Conservation (phyloP, 75 land plant genomes). For the Selaginella tamariscina region DNA sequence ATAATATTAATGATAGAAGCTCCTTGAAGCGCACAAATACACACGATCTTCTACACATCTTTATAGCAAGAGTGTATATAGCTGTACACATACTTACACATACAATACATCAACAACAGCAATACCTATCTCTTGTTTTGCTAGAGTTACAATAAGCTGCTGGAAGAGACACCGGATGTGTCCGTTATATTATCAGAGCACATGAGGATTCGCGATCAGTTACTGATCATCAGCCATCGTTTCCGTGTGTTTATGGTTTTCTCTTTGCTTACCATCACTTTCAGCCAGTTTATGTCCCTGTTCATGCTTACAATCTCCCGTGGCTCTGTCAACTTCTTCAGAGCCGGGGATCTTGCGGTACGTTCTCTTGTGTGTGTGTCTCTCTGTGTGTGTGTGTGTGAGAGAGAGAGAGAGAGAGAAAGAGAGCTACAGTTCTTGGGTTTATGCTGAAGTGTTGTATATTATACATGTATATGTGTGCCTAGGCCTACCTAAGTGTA, state of each 20-base stretch:
- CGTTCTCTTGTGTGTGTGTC: slow-evolving; percentile 5
- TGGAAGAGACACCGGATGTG: slow-evolving; percentile 43
- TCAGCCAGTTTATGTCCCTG: slow-evolving; percentile 48
- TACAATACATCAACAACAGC: too few species aligned
- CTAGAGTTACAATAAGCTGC: slow-evolving; percentile 52
- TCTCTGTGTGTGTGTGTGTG: background rate
- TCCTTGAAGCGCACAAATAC: too few species aligned
- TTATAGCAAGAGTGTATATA: too few species aligned
- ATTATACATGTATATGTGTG: background rate
- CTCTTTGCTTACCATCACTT: slow-evolving; percentile 45
- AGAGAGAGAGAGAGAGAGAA: too few species aligned
- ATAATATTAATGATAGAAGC: too few species aligned
- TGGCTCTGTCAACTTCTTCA: slow-evolving; percentile 35
- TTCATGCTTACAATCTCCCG: slow-evolving; percentile 31
- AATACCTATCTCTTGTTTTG: too few species aligned
- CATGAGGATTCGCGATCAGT: slow-evolving; percentile 43
- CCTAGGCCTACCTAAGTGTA: background rate
- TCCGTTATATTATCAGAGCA: slow-evolving; percentile 43
- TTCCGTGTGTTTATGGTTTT: slow-evolving; percentile 47
- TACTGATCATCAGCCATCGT: slow-evolving; percentile 63
- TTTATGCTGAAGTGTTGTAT: background rate
- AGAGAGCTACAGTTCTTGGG: background rate
- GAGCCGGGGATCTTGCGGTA: slow-evolving; percentile 66
- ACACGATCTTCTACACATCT: too few species aligned
- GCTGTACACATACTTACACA: too few species aligned